Evolutionary conservation across 306 rosid genomes (phyloP).

Genomic region (Fagus crenata): DNA sequence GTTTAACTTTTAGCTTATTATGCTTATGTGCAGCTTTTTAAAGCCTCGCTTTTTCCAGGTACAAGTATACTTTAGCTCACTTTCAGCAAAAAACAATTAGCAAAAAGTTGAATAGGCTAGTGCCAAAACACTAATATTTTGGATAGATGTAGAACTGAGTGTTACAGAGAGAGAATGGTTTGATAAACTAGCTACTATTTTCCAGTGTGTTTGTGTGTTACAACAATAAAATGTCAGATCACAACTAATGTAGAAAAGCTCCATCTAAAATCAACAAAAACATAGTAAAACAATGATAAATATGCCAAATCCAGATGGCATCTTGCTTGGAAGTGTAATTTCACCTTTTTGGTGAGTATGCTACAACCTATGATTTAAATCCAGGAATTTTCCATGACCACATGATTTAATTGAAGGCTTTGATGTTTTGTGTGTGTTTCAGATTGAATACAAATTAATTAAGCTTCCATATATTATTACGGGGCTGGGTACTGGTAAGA

Average conservation of each 20-base stretch:
- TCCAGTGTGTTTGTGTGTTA: too few relatives aligned
- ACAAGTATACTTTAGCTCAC: too few relatives aligned
- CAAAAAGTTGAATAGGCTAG: too few relatives aligned
- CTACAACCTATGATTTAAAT: neutral
- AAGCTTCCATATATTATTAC: neutral
- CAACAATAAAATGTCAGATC: too few relatives aligned
- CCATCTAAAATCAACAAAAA: too few relatives aligned
- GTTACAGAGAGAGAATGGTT: neutral
- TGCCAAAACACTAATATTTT: neutral
- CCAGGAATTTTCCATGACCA: neutral
- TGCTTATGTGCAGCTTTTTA: too few relatives aligned
- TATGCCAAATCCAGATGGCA: neutral
- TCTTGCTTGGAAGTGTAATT: neutral
- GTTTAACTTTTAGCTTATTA: too few relatives aligned
- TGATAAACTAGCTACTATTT: neutral
- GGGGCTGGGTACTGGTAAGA: neutral
- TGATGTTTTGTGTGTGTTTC: neutral
- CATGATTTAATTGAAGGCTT: neutral
- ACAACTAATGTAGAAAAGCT: too few relatives aligned
- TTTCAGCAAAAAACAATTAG: too few relatives aligned
- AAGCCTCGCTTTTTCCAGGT: too few relatives aligned
- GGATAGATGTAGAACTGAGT: neutral
- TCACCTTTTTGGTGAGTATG: neutral
- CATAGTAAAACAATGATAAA: neutral
- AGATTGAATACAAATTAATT: neutral